Percentiles rank a stretch among this genome's conserved stretches.
Evolutionary conservation across 2,329 filamentous ascomycete species (phyloP).

Genomic region (Drechslerella dactyloides): DNA sequence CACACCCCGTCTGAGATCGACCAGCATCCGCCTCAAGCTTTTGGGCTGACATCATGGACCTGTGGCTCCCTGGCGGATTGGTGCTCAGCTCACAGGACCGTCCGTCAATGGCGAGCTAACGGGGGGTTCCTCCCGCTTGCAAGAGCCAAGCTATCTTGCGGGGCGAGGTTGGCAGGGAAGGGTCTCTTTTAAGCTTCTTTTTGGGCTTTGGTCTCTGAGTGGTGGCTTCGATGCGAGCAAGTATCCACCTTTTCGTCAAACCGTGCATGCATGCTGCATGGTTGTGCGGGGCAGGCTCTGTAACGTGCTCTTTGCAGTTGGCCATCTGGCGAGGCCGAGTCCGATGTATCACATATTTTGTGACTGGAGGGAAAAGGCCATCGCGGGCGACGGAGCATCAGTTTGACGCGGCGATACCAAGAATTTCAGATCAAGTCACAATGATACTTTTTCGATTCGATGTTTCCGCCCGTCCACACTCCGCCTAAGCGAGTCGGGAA

Average conservation of each 20-base stretch:
- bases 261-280: conserved; percentile 39
- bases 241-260: conserved; percentile 43
- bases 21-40: conserved; percentile 16
- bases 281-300: conserved; percentile 44
- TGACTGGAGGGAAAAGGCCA: conserved; percentile 23
- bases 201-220: conserved; percentile 26
- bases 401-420: conserved; percentile 47
- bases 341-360: conserved; percentile 29
- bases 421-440: conserved; percentile 36
- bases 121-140: conserved; percentile 42
- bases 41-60: conserved; percentile 38
- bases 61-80: conserved; percentile 11
- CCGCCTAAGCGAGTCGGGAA: conserved; percentile 25
- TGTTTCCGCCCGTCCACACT: conserved; percentile 36
- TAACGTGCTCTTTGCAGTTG: conserved; percentile 9
- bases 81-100: neutral
- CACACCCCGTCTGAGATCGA: conserved; percentile 18
- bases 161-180: conserved; percentile 15
- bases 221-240: conserved; percentile 43
- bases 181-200: conserved; percentile 50
- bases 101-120: conserved; percentile 10
- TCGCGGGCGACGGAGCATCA: conserved; percentile 10
- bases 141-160: conserved; percentile 44
- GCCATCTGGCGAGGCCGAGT: conserved; percentile 39
- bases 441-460: conserved; percentile 19